Base-by-base conservation (phyloP, 1,284 basidiomycete genomes). In the Heliocybe sulcata region DNA sequence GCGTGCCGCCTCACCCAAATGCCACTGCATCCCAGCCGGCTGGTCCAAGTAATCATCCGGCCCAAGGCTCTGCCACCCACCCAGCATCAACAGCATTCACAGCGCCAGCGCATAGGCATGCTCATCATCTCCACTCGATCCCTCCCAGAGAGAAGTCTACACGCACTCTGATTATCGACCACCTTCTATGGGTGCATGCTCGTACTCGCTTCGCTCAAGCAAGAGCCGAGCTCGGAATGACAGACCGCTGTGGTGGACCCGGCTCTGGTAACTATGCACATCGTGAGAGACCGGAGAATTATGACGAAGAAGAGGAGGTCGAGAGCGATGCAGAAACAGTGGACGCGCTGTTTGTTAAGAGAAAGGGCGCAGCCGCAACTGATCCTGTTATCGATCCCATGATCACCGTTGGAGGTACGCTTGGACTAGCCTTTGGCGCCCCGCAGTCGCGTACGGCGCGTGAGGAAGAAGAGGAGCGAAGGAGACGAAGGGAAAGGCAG, bases 131-230 rank as follows among this genome's bases (percentile, higher is more conserved):
- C 11, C 85, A 83, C 64, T 83, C 86, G 8, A 89, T 90, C 52
- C 87, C 86, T 14, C 88, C 84, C 9, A 72, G 84, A 54, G 87
- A 88, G 69, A 91, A 88, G 73, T 89, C 83, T 45, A 90, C 85
- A 26, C 75, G 85, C 55, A 92, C 85, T 20, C 75, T 92, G 53
- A 91, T 92, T 60, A 81, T 92, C 56, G 89, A 92, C 68, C 86
- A 92, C 68, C 80, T 90, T 73, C 72, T 91, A 55, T 91, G 86
- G 87, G 85, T 86, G 3, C 90, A 92, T 68, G 82, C 79, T 3
- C 76, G 85, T 57, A 89, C 90, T n/a, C 80, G 89, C 56, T 87
- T 90, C 61, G 82, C 84, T 10, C 88, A 90, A 65, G 89, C 85
- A 2, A 79, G 88, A 26, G 87, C 87, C 38, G 90, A 90, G 66